Evolutionary conservation across 2,329 filamentous ascomycete genomes (phyloP), one percentile per base, ranked within the genome.

Genomic region (Penicillium sp.): DNA sequence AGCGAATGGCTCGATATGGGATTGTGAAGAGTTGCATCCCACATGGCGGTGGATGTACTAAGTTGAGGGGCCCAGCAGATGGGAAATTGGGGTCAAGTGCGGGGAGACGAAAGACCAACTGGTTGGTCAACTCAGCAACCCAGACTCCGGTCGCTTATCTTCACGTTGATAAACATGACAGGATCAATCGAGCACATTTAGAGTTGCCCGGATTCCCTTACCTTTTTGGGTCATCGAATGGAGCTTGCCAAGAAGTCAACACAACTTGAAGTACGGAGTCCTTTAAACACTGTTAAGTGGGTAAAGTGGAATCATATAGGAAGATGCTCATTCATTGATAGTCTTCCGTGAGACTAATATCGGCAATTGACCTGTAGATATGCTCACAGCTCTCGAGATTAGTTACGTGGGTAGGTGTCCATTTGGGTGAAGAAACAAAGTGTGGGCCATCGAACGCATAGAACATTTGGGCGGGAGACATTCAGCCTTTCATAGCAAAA

Each of bases 41-140:
- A 49, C 54, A 62, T 64, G 35, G 45, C 26, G 22, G 22, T 51
- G 52, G 26, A 63, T 25, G 30, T 13, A 11, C 10, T 14, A 38
- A 53, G 51, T 42, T 37, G 35, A 40, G n/a, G 19, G 28, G 26
- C 19, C 19, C 19, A 11, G 30, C 7, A 55, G 35, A 14, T 38
- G 51, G 51, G 35, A 19, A 25, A 35, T 38, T 33, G 30, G 30
- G 38, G 46, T 40, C 26, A 38, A 16, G 43, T 66, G 65, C 65
- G 66, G 66, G 65, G 66, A 67, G 38, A 28, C 19, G 19, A 26
- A 38, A 67, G 38, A 28, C 19, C 33, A 26, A 38, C 22, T 25
- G 35, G 30, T 25, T 52, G 13, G 19, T 22, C 30, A 33, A 30
- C 28, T 30, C 4, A 16, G 13, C 30, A 33, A 30, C 28, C 7